Conservation (phyloP, 108 stramenopile genomes). For the Cyclotella kingstonii region DNA sequence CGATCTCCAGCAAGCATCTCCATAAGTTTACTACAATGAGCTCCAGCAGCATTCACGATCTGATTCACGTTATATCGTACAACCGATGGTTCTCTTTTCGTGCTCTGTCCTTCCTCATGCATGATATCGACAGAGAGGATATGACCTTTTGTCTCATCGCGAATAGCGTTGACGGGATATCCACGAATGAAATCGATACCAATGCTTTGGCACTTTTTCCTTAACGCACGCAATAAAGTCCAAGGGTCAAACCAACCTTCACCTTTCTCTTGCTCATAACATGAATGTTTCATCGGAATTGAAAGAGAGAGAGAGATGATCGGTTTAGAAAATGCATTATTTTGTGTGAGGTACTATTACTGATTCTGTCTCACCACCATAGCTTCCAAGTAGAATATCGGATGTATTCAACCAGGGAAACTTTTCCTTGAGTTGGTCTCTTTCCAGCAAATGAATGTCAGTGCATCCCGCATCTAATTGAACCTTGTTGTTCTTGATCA, state of each 20-base stretch:
- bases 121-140: conserved; percentile 43
- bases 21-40: conserved; percentile 48
- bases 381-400: conserved; percentile 57
- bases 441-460: conserved; percentile 40
- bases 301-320: too few species aligned
- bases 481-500: conserved; percentile 47
- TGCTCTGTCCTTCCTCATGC: neutral
- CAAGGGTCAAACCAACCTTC: conserved; percentile 85
- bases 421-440: conserved; percentile 29
- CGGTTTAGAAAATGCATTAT: too few species aligned
- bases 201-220: conserved; percentile 45
- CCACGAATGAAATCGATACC: conserved; percentile 52
- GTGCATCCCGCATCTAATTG: conserved; percentile 43
- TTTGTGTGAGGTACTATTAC: too few species aligned
- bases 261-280: conserved; percentile 20
- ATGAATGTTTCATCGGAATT: too few species aligned
- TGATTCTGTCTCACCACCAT: conserved; percentile 41
- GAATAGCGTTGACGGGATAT: conserved; percentile 11
- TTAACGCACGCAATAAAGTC: conserved; percentile 50
- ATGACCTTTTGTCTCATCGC: conserved; percentile 23
- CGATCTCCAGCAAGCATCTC: conserved; percentile 26
- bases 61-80: conserved; percentile 38
- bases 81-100: neutral
- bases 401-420: conserved; percentile 71
- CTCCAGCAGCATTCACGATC: conserved; percentile 70